Base-by-base conservation (phyloP, 202 grass and related monocot genomes). In the Hordeum pubiflorum region DNA sequence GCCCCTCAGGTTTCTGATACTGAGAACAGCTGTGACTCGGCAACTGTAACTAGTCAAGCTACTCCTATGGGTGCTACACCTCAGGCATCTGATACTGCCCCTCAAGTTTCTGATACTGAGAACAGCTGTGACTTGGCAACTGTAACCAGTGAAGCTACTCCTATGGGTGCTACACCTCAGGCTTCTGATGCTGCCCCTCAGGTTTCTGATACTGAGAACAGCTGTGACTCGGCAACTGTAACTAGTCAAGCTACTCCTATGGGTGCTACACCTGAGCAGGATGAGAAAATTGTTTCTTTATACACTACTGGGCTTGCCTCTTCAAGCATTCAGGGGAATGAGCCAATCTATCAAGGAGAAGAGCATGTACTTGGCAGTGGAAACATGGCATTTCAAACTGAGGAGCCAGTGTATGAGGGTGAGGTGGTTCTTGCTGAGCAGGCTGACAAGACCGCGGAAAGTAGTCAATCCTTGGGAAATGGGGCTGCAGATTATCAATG, bases 301-400 rank as follows among this genome's bases (percentile, higher is more conserved):
- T 75, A 87, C 83, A 82, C 33, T 69, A 63, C 75, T 69, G 80
- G 82, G 58, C 59, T 69, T 79, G 58, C 85, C 37, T 73, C 71
- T 67, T 75, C 82, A 54, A 87, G 63, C 33, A 64, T 91, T 74
- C 80, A 85, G 63, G 87, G 72, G 61, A 86, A 59, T 74, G 96
- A 99, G 31, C 89, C 92, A 76, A 91, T 96, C 80, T 93, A 96
- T 79, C 92, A 99, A 91, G 96, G 96, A 83, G 96, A 93, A 91
- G 96, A 96, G 41, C 85, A 89, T 52, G 74, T 91, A 66, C 83
- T 93, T 86, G 84, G 86, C 84, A 84, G 36, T 36, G 71, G 58
- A 78, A 74, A 81, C 78, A 40, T 83, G 48, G 54, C 73, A 76
- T 88, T 78, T 83, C 80, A 81, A 84, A 91, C 82, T 77, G 85